These are phyloP conservation scores for Citrullus mucosospermus DNA, from an alignment of 306 rosid species.

Conservation along the genomic window DNA sequence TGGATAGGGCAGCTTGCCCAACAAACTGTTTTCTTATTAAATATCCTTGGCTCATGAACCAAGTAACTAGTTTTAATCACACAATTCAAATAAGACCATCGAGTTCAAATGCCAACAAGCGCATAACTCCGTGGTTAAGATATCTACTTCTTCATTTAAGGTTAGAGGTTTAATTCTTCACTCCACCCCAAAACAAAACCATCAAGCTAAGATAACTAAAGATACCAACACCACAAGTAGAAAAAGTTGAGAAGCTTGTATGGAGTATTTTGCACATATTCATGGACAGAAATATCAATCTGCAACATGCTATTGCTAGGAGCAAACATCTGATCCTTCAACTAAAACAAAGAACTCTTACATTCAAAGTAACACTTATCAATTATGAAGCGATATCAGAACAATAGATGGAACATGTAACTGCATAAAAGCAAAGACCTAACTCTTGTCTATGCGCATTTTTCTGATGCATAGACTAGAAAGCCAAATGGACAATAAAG, in stretches of 20 bases:
- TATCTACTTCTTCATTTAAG: too few species aligned
- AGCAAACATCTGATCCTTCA: not conserved
- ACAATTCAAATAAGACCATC: not conserved
- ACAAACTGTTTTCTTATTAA: not conserved
- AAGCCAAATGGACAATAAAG: not conserved
- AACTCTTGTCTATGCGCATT: not conserved
- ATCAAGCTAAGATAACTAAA: not conserved
- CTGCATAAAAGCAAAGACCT: not conserved
- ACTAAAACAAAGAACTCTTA: not conserved
- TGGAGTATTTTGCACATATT: not conserved
- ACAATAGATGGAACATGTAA: not conserved
- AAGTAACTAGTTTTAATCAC: not conserved
- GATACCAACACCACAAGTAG: not conserved
- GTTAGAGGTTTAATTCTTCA: too few species aligned
- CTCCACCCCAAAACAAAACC: too few species aligned
- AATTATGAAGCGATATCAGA: not conserved
- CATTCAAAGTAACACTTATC: not conserved
- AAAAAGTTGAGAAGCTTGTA: not conserved
- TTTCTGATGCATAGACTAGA: not conserved
- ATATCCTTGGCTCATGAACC: not conserved
- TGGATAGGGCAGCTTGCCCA: not conserved
- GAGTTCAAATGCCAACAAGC: too few species aligned
- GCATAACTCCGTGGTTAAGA: too few species aligned
- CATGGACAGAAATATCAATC: not conserved
- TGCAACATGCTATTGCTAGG: not conserved